Conservation (phyloP, 108 stramenopile genomes). For the Cyclotella choctawhatcheeana region DNA sequence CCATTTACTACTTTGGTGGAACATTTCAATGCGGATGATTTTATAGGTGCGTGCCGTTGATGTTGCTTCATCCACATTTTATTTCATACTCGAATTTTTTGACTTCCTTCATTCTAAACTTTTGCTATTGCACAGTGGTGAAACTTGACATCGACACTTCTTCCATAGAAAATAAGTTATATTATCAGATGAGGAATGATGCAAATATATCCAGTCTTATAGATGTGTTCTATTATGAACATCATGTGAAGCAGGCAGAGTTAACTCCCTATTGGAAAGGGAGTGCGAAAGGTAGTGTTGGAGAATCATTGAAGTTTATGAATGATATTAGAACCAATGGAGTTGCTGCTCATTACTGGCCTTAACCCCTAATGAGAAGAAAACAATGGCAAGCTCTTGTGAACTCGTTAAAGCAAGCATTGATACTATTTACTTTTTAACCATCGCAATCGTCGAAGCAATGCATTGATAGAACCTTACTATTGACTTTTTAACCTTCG, state of each 20-base stretch:
- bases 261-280: background rate
- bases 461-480: too few relatives aligned
- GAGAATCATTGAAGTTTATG: background rate
- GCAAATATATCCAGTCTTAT: background rate
- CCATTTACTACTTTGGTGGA: constrained; percentile 46
- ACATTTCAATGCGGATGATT: constrained; percentile 47
- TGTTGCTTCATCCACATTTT: too few relatives aligned
- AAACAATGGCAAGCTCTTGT: too few relatives aligned
- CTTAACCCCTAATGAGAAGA: too few relatives aligned
- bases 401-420: too few relatives aligned
- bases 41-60: too few relatives aligned
- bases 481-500: too few relatives aligned
- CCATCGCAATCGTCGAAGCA: too few relatives aligned
- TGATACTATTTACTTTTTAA: too few relatives aligned
- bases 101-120: background rate
- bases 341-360: background rate
- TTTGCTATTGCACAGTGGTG: background rate
- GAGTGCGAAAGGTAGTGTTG: background rate
- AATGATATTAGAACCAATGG: background rate
- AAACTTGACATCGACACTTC: constrained; percentile 14
- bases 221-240: constrained; percentile 1
- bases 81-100: background rate
- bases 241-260: background rate
- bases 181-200: background rate
- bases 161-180: background rate